Evolutionary conservation across 495 filamentous ascomycete genomes (phyloP).

Genomic region (Amphirosellinia nigrospora): DNA sequence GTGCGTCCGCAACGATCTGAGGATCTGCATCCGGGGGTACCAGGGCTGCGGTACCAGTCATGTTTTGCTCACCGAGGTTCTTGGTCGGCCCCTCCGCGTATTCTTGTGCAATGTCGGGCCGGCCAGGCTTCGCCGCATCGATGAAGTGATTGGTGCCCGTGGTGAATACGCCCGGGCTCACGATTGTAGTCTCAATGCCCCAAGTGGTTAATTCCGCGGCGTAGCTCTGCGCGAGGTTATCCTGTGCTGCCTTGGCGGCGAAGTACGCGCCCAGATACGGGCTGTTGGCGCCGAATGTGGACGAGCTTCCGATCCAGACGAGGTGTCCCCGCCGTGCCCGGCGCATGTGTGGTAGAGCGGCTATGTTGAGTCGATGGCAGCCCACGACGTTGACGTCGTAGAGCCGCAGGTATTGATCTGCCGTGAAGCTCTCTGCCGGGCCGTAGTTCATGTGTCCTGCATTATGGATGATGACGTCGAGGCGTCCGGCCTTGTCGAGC

Average conservation of each 20-base stretch:
- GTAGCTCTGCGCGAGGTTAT: conserved; percentile 25
- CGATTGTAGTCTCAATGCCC: conserved; percentile 30
- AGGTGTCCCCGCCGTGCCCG: conserved; percentile 23
- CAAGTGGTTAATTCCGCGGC: conserved; percentile 24
- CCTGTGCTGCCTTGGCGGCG: conserved; percentile 29
- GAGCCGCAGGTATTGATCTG: conserved; percentile 29
- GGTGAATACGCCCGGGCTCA: conserved; percentile 26
- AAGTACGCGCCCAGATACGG: conserved; percentile 28
- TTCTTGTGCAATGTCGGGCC: conserved; percentile 10
- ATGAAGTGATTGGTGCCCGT: conserved; percentile 28
- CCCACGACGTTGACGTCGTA: conserved; percentile 39
- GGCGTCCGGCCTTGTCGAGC: conserved; percentile 16
- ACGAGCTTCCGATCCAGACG: conserved; percentile 28
- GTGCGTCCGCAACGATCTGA: conserved; percentile 25
- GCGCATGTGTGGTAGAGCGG: conserved; percentile 32
- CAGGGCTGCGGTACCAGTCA: conserved; percentile 15
- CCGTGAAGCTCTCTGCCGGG: conserved; percentile 36
- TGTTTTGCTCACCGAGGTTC: conserved; percentile 17
- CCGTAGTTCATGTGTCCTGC: conserved; percentile 39
- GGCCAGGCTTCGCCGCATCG: conserved; percentile 23
- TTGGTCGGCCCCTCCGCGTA: conserved; percentile 28
- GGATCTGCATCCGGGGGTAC: conserved; percentile 26
- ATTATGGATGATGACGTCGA: conserved; percentile 37
- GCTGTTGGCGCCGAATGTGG: conserved; percentile 24
- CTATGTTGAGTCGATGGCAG: conserved; percentile 34